Conservation (phyloP, 441 rosid genomes). For the Mallotus repandus region DNA sequence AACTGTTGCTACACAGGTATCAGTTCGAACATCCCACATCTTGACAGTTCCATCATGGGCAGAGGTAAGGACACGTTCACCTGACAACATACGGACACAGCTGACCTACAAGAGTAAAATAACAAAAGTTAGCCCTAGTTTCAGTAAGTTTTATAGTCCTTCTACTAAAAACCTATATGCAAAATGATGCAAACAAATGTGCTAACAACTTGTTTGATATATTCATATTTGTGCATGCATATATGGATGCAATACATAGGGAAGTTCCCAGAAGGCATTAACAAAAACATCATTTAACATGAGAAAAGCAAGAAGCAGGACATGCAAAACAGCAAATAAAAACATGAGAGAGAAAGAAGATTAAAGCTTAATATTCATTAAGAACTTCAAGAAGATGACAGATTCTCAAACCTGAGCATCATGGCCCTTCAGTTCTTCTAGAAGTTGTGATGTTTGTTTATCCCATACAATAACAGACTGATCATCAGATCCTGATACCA, state of each 20-base stretch:
- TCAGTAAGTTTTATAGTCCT: neutral
- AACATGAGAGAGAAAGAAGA: neutral
- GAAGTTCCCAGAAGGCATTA: neutral
- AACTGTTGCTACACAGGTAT: slow-evolving; percentile 97
- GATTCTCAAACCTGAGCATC: slow-evolving; percentile 73
- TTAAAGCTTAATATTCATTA: slow-evolving; percentile 1
- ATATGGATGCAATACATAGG: neutral
- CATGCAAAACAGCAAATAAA: neutral
- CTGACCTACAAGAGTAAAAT: slow-evolving; percentile 60
- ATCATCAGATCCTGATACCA: slow-evolving; percentile 99
- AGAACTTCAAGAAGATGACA: slow-evolving; percentile 16
- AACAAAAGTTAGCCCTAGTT: slow-evolving; percentile 16
- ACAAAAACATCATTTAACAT: neutral
- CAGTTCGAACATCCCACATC: slow-evolving; percentile 99
- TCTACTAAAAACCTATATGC: neutral
- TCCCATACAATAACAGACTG: slow-evolving; percentile 96
- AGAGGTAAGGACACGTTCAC: slow-evolving; percentile 96
- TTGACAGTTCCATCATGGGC: slow-evolving; percentile 96
- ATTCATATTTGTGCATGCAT: neutral
- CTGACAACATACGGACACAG: slow-evolving; percentile 95
- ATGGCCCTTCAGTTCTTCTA: slow-evolving; percentile 96
- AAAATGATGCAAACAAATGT: neutral
- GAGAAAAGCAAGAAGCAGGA: neutral
- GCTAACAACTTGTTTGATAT: no score
- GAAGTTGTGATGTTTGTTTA: slow-evolving; percentile 88